Base-by-base conservation (phyloP, 805 yeast genomes). In the Jamesozyma spencerorum region DNA sequence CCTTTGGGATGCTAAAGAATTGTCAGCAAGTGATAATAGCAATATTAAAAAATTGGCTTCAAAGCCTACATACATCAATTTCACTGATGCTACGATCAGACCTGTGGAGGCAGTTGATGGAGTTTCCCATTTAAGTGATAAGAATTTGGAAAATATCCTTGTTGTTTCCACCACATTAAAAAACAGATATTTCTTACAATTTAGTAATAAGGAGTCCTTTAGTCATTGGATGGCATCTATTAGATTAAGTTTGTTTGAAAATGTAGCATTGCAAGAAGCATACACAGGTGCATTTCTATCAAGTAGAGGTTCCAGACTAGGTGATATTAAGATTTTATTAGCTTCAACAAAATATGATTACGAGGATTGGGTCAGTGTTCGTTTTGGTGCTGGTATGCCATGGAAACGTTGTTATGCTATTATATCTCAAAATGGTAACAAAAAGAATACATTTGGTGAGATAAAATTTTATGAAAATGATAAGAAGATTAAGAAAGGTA, bases 371-470 rank as follows among this genome's bases (percentile, higher is more conserved):
- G 87, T 83, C 33, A 75, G 87, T 58, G 94, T 92, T 14, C 71
- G 97, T 48, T 92, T 90, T 61, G 97, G 98, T 15, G 75, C 92
- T 8, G 98, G 98, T 18, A 85, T 86, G 94, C 95, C 97, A 1
- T 92, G 97, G 97, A 84, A 81, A 56, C 73, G 94, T 44, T 90
- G 96, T 56, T 92, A 75, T 66, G 90, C 95, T 2, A 95, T 88
- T 10, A 74, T 90, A 42, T 84, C 83, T 49, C 88, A 88, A 49
- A 66, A 87, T 51, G 48, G 66, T 30, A 55, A 71, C 53, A 78
- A 60, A 47, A 58, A 62, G 44, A 52, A 57, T 32, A 44, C 47
- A 5, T 68, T 74, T 12, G 96, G 96, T 24, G 71, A 78, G 49
- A 76, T 86, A 18, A 67, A 75, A n/a, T 82, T 92, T 49, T 92